These are phyloP conservation scores for Pythium myriotylum DNA, from an alignment of 352 stramenopile species.

Conservation along the genomic window DNA sequence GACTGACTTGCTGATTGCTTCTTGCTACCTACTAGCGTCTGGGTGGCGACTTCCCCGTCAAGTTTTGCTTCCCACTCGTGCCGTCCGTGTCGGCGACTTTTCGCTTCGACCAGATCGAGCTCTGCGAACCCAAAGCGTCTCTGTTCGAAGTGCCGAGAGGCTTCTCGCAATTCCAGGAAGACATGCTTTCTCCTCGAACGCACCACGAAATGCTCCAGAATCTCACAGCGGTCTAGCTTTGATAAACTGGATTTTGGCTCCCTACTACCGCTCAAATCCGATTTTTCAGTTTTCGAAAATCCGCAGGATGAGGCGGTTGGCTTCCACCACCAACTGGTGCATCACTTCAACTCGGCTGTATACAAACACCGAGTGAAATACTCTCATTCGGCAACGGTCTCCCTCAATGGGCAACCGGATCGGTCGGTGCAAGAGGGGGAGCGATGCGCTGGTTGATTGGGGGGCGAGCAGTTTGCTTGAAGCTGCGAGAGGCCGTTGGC, in stretches of 20 bases:
- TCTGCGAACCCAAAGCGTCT: constrained; percentile 33
- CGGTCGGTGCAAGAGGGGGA: constrained; percentile 2
- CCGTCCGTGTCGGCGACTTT: constrained; percentile 65
- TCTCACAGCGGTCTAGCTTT: constrained; percentile 39
- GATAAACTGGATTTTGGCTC: too few relatives aligned
- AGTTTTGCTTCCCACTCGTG: constrained; percentile 73
- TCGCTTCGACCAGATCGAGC: constrained; percentile 52
- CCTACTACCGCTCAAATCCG: too few relatives aligned
- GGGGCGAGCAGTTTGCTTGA: constrained; percentile 19
- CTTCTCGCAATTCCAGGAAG: constrained; percentile 41
- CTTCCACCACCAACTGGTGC: constrained; percentile 13
- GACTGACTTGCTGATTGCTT: not conserved
- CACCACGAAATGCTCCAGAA: constrained; percentile 65
- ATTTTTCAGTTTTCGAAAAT: constrained; percentile 5
- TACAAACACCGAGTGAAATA: constrained; percentile 5
- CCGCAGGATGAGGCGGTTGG: constrained; percentile 7
- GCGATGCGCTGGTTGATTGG: not conserved
- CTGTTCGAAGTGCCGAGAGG: constrained; percentile 39
- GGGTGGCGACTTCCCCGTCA: constrained; percentile 62
- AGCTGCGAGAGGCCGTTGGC: constrained; percentile 7
- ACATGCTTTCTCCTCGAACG: constrained; percentile 55
- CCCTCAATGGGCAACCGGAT: constrained; percentile 15
- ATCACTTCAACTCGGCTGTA: constrained; percentile 21
- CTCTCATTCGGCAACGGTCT: constrained; percentile 18
- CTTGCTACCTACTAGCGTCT: too few relatives aligned